Conservation (phyloP, 1,284 basidiomycete species). For the Malassezia yamatoensis region DNA sequence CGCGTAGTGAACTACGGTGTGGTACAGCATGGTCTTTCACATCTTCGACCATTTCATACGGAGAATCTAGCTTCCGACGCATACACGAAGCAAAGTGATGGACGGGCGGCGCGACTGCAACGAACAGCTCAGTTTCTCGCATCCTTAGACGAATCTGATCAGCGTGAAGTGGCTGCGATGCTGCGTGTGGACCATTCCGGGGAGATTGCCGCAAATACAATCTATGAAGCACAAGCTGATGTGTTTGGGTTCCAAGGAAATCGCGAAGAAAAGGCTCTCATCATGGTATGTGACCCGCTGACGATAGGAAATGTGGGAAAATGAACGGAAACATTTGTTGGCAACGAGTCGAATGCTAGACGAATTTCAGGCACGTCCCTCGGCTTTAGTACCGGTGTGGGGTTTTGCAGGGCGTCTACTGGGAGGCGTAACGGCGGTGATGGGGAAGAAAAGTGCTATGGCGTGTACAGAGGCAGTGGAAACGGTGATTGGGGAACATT, state of each 20-base stretch:
- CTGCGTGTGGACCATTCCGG: constrained; percentile 45
- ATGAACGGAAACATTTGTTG: constrained; percentile 79
- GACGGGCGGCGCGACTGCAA: constrained; percentile 5
- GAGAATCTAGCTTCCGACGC: constrained; percentile 24
- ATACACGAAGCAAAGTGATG: constrained; percentile 16
- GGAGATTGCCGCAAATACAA: constrained; percentile 46
- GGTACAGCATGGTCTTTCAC: too few species aligned
- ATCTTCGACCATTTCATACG: neutral
- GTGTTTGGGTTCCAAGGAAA: constrained; percentile 37
- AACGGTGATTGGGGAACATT: constrained; percentile 94
- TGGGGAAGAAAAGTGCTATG: constrained; percentile 91
- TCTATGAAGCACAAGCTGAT: constrained; percentile 44
- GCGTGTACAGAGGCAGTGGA: constrained; percentile 96
- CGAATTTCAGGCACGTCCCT: constrained; percentile 77
- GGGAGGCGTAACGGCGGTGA: constrained; percentile 70
- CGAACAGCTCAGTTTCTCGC: constrained; percentile 20
- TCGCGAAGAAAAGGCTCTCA: constrained; percentile 25
- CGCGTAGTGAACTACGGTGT: too few species aligned
- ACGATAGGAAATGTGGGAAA: constrained; percentile 83
- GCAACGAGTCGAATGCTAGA: constrained; percentile 73
- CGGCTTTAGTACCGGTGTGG: constrained; percentile 69
- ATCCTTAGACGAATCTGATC: constrained; percentile 24
- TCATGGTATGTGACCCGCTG: constrained; percentile 10
- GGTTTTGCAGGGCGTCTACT: constrained; percentile 74
- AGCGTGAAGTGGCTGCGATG: constrained; percentile 31